phyloP scores from a whole-genome alignment of 2,329 filamentous ascomycete genomes.

The Fusarium bactridioides region DNA sequence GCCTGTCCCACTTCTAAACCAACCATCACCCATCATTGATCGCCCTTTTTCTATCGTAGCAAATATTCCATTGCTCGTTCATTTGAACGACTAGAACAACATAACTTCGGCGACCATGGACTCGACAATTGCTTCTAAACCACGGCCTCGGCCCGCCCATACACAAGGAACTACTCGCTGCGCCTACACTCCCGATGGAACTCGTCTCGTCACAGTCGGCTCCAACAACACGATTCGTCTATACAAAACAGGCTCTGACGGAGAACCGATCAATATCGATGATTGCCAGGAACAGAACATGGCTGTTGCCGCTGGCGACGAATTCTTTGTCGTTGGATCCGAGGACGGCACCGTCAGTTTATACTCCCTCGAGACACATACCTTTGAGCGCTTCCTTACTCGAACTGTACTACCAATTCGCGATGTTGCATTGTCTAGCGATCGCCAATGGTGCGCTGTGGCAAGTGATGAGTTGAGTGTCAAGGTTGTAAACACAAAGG shows the following conservation, averaged over 20 bases:
- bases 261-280: conserved; percentile 91
- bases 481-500: conserved; percentile 83
- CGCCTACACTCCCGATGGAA: conserved; percentile 88
- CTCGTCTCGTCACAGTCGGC: conserved; percentile 87
- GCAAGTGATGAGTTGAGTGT: conserved; percentile 96
- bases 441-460: conserved; percentile 88
- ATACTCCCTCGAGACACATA: conserved; percentile 79
- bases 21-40: conserved; percentile 10
- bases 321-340: conserved; percentile 86
- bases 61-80: conserved; percentile 11
- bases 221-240: conserved; percentile 93
- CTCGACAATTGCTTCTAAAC: conserved; percentile 50
- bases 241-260: conserved; percentile 89
- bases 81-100: background rate
- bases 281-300: conserved; percentile 89
- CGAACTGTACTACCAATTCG: conserved; percentile 86
- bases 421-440: conserved; percentile 82
- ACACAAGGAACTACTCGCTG: conserved; percentile 87
- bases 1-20: conserved; percentile 8
- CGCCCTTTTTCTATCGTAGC: background rate
- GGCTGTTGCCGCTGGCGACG: conserved; percentile 77
- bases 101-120: conserved; percentile 41
- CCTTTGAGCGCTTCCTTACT: conserved; percentile 82
- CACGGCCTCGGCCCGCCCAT: conserved; percentile 74
- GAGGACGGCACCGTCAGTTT: conserved; percentile 97